Percentiles rank a stretch among this genome's conserved stretches.
These are phyloP conservation scores for Ustilago nuda DNA, from an alignment of 1,284 basidiomycete genomes.

Conservation along the genomic window DNA sequence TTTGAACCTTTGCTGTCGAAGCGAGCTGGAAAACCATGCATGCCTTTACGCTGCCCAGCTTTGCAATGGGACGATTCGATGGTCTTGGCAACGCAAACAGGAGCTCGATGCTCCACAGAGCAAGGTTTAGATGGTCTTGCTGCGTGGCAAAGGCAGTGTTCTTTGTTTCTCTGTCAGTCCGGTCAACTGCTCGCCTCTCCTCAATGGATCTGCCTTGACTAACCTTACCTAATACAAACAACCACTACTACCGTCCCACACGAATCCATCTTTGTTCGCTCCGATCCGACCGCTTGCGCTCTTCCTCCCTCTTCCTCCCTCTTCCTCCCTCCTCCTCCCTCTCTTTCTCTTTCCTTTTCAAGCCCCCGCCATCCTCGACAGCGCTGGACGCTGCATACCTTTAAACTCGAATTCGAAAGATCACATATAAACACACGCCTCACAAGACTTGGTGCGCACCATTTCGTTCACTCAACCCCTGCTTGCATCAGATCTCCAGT, in stretches of 20 bases:
- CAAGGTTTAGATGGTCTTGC: not conserved
- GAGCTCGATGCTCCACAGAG: not conserved
- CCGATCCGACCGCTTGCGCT: not conserved
- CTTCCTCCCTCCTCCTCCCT: too few species aligned
- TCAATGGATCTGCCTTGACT: not conserved
- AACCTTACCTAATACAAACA: not conserved
- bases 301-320: not conserved
- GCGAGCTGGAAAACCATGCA: not conserved
- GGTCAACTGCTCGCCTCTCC: not conserved
- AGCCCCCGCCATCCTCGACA: not conserved
- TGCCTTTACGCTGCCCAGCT: not conserved
- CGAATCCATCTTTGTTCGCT: too few species aligned
- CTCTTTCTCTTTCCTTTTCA: not conserved
- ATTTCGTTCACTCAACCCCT: not conserved
- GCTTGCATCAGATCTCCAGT: not conserved
- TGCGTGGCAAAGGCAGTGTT: slow-evolving; percentile 4
- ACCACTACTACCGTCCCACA: not conserved
- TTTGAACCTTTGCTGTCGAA: not conserved
- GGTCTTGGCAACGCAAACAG: not conserved
- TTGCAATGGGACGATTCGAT: slow-evolving; percentile 1
- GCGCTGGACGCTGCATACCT: not conserved
- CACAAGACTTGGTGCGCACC: too few species aligned
- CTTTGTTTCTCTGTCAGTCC: not conserved
- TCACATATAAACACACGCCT: not conserved
- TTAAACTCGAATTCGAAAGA: not conserved